Evolutionary conservation across 73 alveolate species (phyloP), one percentile per base, ranked within the genome.

Genomic region (Blepharisma japonicum): DNA sequence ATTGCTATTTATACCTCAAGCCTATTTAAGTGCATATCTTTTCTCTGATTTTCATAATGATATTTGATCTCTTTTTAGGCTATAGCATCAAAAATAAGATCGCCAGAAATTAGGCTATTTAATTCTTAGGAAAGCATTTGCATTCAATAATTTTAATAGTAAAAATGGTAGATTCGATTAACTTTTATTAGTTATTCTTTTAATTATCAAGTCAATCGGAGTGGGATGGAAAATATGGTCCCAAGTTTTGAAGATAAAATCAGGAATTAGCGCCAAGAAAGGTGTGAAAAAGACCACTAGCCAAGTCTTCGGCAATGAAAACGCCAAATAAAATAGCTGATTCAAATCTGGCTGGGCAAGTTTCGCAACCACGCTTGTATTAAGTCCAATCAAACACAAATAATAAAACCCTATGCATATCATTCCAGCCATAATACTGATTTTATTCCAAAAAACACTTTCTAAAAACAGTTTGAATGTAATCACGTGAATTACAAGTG

Each of bases 401-500:
- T 94, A 91, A 83, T 94, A 94, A 4, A 94, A 84, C 39, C 81
- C 71, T 67, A 94, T 79, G 39, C 95, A 79, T 9, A 85, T 67
- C 2, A 86, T 21, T n/a, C 90, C 91, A 48, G 89, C 83, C 21
- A 78, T 6, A 70, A 94, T 51, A 66, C 89, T 87, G 0, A 91
- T 72, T 61, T 77, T 55, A 79, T 91, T 91, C 94, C 96, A 91
- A 70, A 77, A 90, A 70, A 83, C 87, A 70, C 95, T 78, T 20
- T 88, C 95, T 18, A 94, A 61, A 76, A 94, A 82, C 77, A 94
- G 85, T 78, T 93, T 93, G 71, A 84, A 88, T 38, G 87, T 74
- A 21, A 93, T 96, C 67, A 93, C 83, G 82, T 93, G 97, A 55
- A 93, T 88, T 56, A 93, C 91, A 14, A 93, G 50, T 80, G 96